Evolutionary conservation across 2,329 filamentous ascomycete species (phyloP).

Genomic region (Exserohilum turcica): DNA sequence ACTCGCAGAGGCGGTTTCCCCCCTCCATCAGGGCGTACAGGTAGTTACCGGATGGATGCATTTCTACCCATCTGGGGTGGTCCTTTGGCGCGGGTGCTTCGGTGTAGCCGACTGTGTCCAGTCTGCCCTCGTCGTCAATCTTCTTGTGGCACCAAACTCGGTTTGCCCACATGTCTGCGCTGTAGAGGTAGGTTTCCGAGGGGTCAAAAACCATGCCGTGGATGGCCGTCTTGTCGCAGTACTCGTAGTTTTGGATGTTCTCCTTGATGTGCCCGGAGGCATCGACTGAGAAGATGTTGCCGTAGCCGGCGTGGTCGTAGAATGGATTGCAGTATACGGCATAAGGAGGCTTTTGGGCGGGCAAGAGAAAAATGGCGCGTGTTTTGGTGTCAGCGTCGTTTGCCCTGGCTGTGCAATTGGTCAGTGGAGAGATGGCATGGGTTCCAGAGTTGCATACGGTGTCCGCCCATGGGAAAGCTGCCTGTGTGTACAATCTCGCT

Average conservation of each 20-base stretch:
- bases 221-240: slow-evolving; percentile 71
- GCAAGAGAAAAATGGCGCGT: slow-evolving; percentile 85
- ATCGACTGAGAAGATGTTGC: slow-evolving; percentile 74
- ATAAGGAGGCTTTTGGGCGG: slow-evolving; percentile 76
- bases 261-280: slow-evolving; percentile 61
- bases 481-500: slow-evolving; percentile 73
- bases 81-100: slow-evolving; percentile 73
- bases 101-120: slow-evolving; percentile 73
- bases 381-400: slow-evolving; percentile 75
- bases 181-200: slow-evolving; percentile 75
- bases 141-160: slow-evolving; percentile 86
- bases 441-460: slow-evolving; percentile 62
- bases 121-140: slow-evolving; percentile 61
- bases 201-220: slow-evolving; percentile 84
- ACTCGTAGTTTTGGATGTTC: slow-evolving; percentile 75
- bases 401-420: slow-evolving; percentile 62
- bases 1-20: slow-evolving; percentile 83
- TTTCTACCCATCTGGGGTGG: slow-evolving; percentile 86
- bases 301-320: slow-evolving; percentile 81
- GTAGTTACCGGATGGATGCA: slow-evolving; percentile 77
- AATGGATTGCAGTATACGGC: slow-evolving; percentile 89
- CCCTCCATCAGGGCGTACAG: slow-evolving; percentile 88
- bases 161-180: slow-evolving; percentile 76
- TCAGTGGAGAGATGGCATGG: background rate
- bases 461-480: slow-evolving; percentile 75